Base-by-base conservation (phyloP, 495 filamentous ascomycete genomes). In the Penicillium coffeae region DNA sequence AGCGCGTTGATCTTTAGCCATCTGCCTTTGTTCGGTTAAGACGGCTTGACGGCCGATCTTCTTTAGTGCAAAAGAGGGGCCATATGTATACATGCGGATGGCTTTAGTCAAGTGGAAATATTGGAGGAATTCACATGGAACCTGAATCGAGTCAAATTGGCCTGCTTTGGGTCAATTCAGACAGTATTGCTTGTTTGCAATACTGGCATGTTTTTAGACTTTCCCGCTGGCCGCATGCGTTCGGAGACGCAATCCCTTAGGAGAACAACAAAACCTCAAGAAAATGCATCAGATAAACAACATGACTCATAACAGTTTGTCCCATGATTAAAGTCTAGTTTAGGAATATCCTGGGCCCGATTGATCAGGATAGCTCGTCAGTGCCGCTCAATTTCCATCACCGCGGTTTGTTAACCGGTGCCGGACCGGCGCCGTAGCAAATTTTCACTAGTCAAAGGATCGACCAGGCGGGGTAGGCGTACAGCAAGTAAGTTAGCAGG, bases 11-110 rank as follows among this genome's bases (percentile, higher is more conserved):
- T 60, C 60, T 20, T 15, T 38, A 12, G n/a, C 16, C 19, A 38
- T 38, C 5, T 16, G 45, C 35, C 19, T 8, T 38, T 48, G 5
- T 38, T 55, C 60, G 60, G 60, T 37, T 63, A 63, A 47, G 44
- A 63, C 60, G 60, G 60, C 54, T 58, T 45, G 18, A 9, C 13
- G 36, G 21, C 41, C 45, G 53, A 45, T 12, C 51, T 48, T 52
- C 33, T 38, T 14, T 12, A 15, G n/a, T n/a, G n/a, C n/a, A 21
- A 18, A 20, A 16, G 18, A 15, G 25, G 34, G 32, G 19, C 34
- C 18, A 8, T 13, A 35, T 45, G 15, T 27, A 27, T 34, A 35
- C 27, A 27, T n/a, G 14, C 9, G 6, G 21, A 20, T 18, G 14
- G 18, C 13, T 25, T 14, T 41, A n/a, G 13, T 10, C 3, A 8